Evolutionary conservation across 768 basidiomycete species (phyloP).

Genomic region (Candolleomyces aberdarensis): DNA sequence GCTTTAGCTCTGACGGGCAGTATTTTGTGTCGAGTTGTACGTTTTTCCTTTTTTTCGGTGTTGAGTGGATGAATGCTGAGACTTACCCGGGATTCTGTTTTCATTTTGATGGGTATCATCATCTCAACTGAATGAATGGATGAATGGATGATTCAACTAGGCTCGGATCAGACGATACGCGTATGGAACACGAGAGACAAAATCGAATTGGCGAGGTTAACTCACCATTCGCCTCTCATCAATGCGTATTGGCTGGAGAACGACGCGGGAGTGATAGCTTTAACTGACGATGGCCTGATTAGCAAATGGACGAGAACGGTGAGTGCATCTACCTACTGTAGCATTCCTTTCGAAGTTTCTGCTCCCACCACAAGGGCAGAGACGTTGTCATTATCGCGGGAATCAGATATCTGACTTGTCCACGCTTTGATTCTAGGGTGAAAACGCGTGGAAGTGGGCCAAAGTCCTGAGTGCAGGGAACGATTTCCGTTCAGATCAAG

Average conservation of each 20-base stretch:
- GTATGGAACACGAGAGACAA: slow-evolving; percentile 53
- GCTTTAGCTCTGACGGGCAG: slow-evolving; percentile 51
- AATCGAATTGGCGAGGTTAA: slow-evolving; percentile 53
- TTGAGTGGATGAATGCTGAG: too few species aligned
- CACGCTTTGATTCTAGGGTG: slow-evolving; percentile 27
- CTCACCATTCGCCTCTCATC: slow-evolving; percentile 47
- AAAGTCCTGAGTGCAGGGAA: slow-evolving; percentile 50
- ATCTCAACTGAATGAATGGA: background rate
- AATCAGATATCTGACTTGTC: too few species aligned
- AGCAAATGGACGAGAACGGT: slow-evolving; percentile 59
- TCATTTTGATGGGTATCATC: background rate
- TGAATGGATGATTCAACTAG: slow-evolving; percentile 24
- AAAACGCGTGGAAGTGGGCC: slow-evolving; percentile 53
- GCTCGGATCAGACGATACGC: slow-evolving; percentile 57
- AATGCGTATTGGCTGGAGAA: slow-evolving; percentile 59
- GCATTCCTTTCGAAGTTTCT: too few species aligned
- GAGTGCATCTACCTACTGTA: slow-evolving; percentile 22
- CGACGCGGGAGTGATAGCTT: slow-evolving; percentile 52
- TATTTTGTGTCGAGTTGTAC: slow-evolving; percentile 57
- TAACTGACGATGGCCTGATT: slow-evolving; percentile 55
- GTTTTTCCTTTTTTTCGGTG: slow-evolving; percentile 19
- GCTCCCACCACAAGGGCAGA: too few species aligned
- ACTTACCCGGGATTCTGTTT: background rate
- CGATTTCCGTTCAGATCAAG: slow-evolving; percentile 32
- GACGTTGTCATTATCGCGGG: too few species aligned